Evolutionary conservation across 1,284 basidiomycete genomes (phyloP).

Genomic region (Bjerkandera adusta): DNA sequence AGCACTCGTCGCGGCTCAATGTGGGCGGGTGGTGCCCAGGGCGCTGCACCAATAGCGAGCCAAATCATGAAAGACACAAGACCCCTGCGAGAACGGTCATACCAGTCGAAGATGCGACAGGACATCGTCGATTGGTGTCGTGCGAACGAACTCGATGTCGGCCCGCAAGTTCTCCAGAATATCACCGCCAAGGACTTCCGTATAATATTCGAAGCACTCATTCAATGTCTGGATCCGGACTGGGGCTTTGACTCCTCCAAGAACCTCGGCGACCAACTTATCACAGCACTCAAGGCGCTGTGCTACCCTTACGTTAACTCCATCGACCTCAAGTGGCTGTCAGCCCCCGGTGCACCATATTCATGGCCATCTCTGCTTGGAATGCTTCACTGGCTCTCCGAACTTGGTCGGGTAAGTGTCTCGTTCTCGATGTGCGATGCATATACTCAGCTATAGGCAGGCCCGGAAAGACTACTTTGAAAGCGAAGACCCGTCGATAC

Average conservation of each 20-base stretch:
- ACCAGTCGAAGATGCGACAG: constrained; percentile 71
- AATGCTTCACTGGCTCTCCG: constrained; percentile 85
- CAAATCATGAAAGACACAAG: constrained; percentile 66
- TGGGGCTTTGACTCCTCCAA: constrained; percentile 54
- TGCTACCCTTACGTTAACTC: constrained; percentile 74
- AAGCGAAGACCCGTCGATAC: constrained; percentile 63
- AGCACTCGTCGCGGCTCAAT: constrained; percentile 69
- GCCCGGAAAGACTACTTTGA: constrained; percentile 51
- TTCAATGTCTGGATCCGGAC: constrained; percentile 69
- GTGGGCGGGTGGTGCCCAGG: constrained; percentile 50
- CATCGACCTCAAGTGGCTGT: constrained; percentile 81
- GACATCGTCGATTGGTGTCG: constrained; percentile 73
- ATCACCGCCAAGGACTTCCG: constrained; percentile 85
- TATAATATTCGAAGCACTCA: constrained; percentile 74
- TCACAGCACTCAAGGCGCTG: constrained; percentile 68
- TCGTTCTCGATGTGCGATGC: background rate
- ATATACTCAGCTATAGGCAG: constrained; percentile 14
- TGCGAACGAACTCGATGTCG: constrained; percentile 60
- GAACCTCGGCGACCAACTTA: constrained; percentile 81
- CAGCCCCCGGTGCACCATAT: constrained; percentile 80
- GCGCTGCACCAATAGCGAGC: constrained; percentile 44
- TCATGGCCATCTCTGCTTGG: constrained; percentile 83
- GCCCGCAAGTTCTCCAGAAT: constrained; percentile 61
- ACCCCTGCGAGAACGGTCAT: constrained; percentile 69
- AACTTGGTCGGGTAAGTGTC: constrained; percentile 66